Base-by-base conservation (phyloP, 2,329 filamentous ascomycete species). In the Diaporthe eres region DNA sequence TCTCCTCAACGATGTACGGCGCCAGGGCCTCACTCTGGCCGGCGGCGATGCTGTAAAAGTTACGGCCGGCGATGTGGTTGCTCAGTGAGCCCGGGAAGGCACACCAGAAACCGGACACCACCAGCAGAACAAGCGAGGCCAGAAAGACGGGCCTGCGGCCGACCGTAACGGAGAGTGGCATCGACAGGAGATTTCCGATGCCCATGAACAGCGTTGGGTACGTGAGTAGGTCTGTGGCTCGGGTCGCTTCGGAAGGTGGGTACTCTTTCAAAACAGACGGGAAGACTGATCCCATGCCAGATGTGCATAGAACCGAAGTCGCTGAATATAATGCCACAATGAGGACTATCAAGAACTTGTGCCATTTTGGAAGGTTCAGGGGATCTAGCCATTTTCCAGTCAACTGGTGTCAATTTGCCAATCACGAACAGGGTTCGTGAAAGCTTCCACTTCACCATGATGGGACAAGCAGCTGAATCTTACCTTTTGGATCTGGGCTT, bases 41-140 rank as follows among this genome's bases (percentile, higher is more conserved):
- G 15, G 60, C 60, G 10, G 60, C 60, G n/a, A 63, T 63, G n/a
- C 60, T 63, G 37, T 63, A 63, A 3, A 63, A 63, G 22, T 63
- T 63, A 7, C 60, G 60, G 6, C 60, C 60, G n/a, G 60, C 60
- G 12, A 63, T 63, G 25, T 63, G 60, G 22, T 39, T 63, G n/a
- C 39, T 44, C 60, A 63, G 8, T 2, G 39, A 63, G 37, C 39
- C 60, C 13, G 31, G n/a, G 7, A 63, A 44, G 60, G 60, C 60
- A 44, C 60, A 63, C 60, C 60, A 63, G 13, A 63, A 44, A 4
- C 60, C 60, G 2, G 60, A 63, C 0, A 28, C 60, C 7, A 63
- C n/a, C n/a, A 63, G 13, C 13, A 63, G 37, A 28, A 63, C 34
- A 28, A 63, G 37, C 4, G 60, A 63, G 22, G 60, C 60, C n/a